Base-by-base conservation (phyloP, 768 basidiomycete genomes). In the Harrya chromipes region DNA sequence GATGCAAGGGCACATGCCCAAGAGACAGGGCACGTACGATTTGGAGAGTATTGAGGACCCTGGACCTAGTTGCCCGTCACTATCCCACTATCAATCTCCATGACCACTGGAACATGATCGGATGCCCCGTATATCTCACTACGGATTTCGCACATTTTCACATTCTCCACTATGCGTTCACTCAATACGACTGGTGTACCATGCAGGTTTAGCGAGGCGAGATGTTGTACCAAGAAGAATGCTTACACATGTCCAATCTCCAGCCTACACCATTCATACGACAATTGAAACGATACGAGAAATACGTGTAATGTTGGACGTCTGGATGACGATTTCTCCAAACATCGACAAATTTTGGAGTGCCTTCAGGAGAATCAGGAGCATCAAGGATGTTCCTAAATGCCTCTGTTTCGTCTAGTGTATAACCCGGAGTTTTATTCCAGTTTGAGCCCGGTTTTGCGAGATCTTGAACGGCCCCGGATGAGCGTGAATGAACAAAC, bases 391-490 rank as follows among this genome's bases (percentile, higher is more conserved):
- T 83, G 16, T 78, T 75, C 48, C 76, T 79, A 65, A 86, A 93
- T 1, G 85, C 81, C 5, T 81, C 77, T 10, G 86, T 90, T 70
- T 94, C 92, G 8, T 77, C 81, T 60, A 88, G 81, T 0, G 91
- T 94, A 63, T 90, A 90, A 0, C 91, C 91, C 2, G 91, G 73
- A 0, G 86, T 83, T 64, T 94, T 94, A 67, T 94, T 92, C 89
- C 89, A 92, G 60, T 92, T 91, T 42, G 73, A 56, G 48, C 84
- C 82, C 0, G 84, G 69, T 56, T 90, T 85, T 11, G 81, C 57
- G 16, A 91, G 76, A 63, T 91, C 88, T 88, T 54, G 13, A 41
- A 17, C 16, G 17, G 20, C 16, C 12, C 16, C 19, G 16, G 20
- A 29, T 55, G 34, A 53, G 37, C 11, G n/a, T 14, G 8, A 34